phyloP scores from a whole-genome alignment of 1,139 yeast genomes.

The Pneumocystis murina region DNA sequence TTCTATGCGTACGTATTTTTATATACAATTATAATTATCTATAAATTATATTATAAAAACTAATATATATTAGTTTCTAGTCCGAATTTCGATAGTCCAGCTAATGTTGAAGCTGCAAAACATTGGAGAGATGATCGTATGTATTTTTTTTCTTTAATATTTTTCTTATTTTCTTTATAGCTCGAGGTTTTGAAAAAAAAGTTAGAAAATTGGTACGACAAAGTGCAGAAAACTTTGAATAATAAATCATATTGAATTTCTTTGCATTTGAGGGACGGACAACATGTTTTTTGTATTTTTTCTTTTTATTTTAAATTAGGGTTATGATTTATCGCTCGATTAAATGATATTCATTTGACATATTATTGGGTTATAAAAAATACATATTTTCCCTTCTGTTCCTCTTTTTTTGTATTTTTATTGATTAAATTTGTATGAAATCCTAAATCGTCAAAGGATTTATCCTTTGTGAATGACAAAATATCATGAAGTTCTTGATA shows the following conservation, averaged over 20 bases:
- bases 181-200: slow-evolving; percentile 16
- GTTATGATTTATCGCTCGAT: not conserved
- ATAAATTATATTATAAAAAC: not conserved
- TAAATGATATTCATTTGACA: not conserved
- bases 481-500: not conserved
- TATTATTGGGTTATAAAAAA: not conserved
- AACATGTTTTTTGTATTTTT: not conserved
- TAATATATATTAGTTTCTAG: slow-evolving; percentile 6
- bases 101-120: slow-evolving; percentile 18
- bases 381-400: not conserved
- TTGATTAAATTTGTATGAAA: too few species aligned
- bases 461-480: not conserved
- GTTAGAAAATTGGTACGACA: slow-evolving; percentile 18
- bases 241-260: not conserved
- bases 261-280: not conserved
- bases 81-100: slow-evolving; percentile 19
- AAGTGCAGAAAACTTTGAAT: slow-evolving; percentile 14
- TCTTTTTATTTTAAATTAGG: not conserved
- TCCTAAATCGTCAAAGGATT: too few species aligned
- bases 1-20: slow-evolving; percentile 15
- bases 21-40: not conserved
- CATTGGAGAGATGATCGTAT: slow-evolving; percentile 17
- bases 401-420: too few species aligned
- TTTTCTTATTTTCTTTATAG: slow-evolving; percentile 5
- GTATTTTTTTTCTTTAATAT: not conserved